Evolutionary conservation across 176 grass and related monocot genomes (phyloP).

Genomic region (Zoysia pacifica): DNA sequence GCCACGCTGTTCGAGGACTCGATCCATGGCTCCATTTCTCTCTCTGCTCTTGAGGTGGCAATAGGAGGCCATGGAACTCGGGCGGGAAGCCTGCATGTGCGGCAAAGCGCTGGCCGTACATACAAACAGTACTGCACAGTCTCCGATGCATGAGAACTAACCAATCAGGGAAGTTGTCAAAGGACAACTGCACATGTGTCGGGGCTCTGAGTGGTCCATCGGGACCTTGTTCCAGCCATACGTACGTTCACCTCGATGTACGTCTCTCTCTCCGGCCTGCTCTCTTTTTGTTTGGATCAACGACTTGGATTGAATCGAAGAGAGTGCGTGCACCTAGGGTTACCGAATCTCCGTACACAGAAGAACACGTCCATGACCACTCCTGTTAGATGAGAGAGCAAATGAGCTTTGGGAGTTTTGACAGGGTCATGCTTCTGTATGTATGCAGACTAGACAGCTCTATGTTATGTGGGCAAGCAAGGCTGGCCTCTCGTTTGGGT

Average conservation of each 20-base stretch:
- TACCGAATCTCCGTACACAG: background rate
- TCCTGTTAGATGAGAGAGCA: background rate
- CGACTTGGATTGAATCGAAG: no score
- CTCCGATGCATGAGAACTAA: constrained; percentile 23
- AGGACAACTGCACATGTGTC: constrained; percentile 41
- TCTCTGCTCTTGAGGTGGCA: constrained; percentile 3
- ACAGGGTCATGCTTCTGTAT: background rate
- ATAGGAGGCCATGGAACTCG: constrained; percentile 5
- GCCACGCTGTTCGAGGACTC: background rate
- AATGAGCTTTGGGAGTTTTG: background rate
- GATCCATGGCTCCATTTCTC: background rate
- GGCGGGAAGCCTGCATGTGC: constrained; percentile 12
- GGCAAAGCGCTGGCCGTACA: background rate
- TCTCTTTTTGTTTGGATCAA: background rate
- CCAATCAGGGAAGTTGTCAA: constrained; percentile 21
- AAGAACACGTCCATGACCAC: constrained; percentile 6
- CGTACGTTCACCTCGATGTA: background rate
- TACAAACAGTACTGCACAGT: constrained; percentile 11
- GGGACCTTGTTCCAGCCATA: background rate
- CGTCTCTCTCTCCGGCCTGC: no score
- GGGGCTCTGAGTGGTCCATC: constrained; percentile 16
- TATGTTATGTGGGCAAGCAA: constrained; percentile 37
- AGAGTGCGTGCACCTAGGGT: background rate
- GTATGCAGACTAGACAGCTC: constrained; percentile 6
- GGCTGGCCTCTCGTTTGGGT: background rate